Evolutionary conservation across 768 basidiomycete genomes (phyloP), one percentile per base, ranked within the genome.

Genomic region (Auriscalpium vulgare): DNA sequence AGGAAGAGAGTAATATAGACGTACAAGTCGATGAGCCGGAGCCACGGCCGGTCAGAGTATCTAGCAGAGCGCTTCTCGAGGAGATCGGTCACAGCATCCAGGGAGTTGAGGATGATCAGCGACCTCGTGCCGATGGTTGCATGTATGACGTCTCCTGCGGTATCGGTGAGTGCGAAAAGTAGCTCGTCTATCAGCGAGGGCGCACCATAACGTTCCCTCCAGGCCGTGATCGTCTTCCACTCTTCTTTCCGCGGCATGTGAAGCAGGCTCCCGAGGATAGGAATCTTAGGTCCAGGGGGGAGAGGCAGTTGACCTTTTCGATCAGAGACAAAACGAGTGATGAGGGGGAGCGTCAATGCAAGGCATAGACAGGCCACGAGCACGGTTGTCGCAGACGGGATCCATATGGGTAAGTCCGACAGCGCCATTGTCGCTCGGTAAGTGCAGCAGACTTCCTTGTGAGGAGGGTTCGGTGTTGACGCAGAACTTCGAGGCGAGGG

Each of bases 51-150:
- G 38, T 56, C 55, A 17, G 55, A 56, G 36, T 80, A 82, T 46
- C 78, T 78, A 17, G 73, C 61, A 56, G 81, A 75, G 53, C 79
- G 73, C 63, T 76, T 81, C 45, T 81, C 79, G 37, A 84, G 69
- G 34, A 84, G 67, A 53, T 77, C 79, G 8, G 71, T 69, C 34
- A 75, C 72, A 10, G 71, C 74, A 56, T 74, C 69, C 56, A 71
- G 57, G 54, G 73, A 74, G 64, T 76, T 80, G 36, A 83, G 65
- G 54, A 84, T 66, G 46, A 83, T 61, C 64, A 78, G 72, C 8
- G 75, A 71, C 53, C 74, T 74, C 21, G 75, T 72, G 34, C 82
- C 64, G 17, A 80, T 56, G 47, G 65, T 64, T 44, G 74, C 53
- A 58, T 35, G 13, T 10, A 57, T 4, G 10, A 13, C 14, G 16